Conservation (phyloP, 805 yeast species). For the Spathaspora sp. region DNA sequence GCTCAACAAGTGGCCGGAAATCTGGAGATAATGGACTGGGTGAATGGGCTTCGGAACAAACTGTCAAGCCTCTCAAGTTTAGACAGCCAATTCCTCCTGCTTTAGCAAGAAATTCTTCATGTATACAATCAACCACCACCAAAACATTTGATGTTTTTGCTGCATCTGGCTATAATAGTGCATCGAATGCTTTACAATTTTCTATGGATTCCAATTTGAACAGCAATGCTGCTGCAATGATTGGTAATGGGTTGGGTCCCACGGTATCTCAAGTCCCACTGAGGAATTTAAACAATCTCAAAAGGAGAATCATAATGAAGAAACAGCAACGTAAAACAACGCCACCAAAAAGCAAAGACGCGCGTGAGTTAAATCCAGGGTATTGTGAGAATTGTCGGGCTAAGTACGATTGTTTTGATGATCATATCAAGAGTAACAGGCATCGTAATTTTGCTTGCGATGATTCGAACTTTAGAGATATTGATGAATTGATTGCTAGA, state of each 20-base stretch:
- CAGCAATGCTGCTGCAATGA: slow-evolving; percentile 21
- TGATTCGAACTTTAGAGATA: slow-evolving; percentile 66
- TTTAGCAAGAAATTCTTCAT: slow-evolving; percentile 35
- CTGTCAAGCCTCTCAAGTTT: slow-evolving; percentile 11
- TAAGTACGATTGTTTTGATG: slow-evolving; percentile 74
- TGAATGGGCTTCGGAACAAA: slow-evolving; percentile 5
- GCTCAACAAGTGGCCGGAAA: slow-evolving; percentile 9
- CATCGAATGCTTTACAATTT: slow-evolving; percentile 38
- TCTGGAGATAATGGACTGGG: background rate
- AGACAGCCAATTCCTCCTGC: slow-evolving; percentile 22
- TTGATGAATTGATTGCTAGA: slow-evolving; percentile 65
- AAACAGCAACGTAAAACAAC: slow-evolving; percentile 24
- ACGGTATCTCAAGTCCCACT: slow-evolving; percentile 54
- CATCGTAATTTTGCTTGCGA: slow-evolving; percentile 79
- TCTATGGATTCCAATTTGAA: slow-evolving; percentile 39
- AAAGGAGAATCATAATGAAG: slow-evolving; percentile 42
- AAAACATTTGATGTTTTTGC: slow-evolving; percentile 41
- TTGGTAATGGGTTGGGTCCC: slow-evolving; percentile 60
- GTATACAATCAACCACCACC: slow-evolving; percentile 32
- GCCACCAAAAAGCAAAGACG: slow-evolving; percentile 12
- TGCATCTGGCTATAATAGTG: slow-evolving; percentile 43
- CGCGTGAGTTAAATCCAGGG: slow-evolving; percentile 48
- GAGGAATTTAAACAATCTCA: slow-evolving; percentile 46
- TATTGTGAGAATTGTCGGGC: slow-evolving; percentile 93
- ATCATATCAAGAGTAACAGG: slow-evolving; percentile 63